phyloP scores from a whole-genome alignment of 805 yeast genomes.

The Wickerhamomyces mucosus region DNA sequence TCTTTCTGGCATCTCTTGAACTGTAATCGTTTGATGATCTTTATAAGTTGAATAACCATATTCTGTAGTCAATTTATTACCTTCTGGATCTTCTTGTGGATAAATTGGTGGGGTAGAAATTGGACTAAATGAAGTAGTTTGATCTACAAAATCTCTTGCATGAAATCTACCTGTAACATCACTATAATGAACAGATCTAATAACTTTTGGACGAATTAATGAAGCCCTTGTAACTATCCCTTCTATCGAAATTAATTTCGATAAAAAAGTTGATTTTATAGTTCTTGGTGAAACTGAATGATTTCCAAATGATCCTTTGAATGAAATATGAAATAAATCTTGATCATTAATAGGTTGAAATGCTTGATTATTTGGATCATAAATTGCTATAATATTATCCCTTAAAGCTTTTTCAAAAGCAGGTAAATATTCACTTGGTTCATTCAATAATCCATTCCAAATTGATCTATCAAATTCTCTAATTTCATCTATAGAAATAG shows the following conservation, averaged over 20 bases:
- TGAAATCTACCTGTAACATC: conserved; percentile 77
- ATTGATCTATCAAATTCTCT: conserved; percentile 72
- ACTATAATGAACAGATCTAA: conserved; percentile 88
- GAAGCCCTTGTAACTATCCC: conserved; percentile 95
- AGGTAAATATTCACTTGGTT: conserved; percentile 81
- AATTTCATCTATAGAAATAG: conserved; percentile 76
- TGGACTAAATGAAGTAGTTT: conserved; percentile 83
- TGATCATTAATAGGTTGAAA: conserved; percentile 45
- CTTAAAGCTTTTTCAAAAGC: conserved; percentile 82
- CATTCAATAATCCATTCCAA: conserved; percentile 66
- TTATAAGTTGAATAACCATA: conserved; percentile 87
- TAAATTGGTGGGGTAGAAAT: conserved; percentile 75
- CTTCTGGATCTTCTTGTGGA: conserved; percentile 89
- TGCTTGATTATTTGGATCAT: conserved; percentile 50
- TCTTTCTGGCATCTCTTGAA: conserved; percentile 95
- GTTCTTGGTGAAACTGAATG: conserved; percentile 85
- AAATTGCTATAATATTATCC: conserved; percentile 66
- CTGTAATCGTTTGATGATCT: conserved; percentile 88
- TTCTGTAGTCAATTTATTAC: conserved; percentile 81
- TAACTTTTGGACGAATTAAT: conserved; percentile 83
- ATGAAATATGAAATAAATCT: conserved; percentile 64
- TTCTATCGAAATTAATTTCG: conserved; percentile 79
- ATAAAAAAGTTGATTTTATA: conserved; percentile 63
- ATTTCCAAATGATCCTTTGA: conserved; percentile 86
- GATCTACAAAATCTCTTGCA: conserved; percentile 87